Evolutionary conservation across 2,329 filamentous ascomycete species (phyloP), one percentile per base, ranked within the genome.

Genomic region (Rhytidhysteron rufulum): DNA sequence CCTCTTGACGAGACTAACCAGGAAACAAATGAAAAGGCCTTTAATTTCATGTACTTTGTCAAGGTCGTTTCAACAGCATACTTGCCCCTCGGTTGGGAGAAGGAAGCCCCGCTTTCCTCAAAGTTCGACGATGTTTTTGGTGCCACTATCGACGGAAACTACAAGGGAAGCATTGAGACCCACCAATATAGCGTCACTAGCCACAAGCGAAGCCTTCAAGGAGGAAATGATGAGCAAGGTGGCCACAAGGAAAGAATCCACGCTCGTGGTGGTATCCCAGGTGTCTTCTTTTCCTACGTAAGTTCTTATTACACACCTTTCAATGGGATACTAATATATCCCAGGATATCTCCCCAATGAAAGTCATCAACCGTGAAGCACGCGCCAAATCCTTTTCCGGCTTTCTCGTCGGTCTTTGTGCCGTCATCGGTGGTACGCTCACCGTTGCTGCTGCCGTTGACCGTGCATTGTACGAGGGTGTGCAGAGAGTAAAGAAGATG

Each of bases 41-140:
- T 78, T 75, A 98, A 96, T 73, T 98, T 84, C 68, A 95, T 97
- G 88, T 98, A 98, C 74, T 98, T 98, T 68, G 78, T 98, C 68
- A 98, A 98, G 75, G 93, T 98, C 42, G 93, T 98, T 22, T 88
- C 87, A 3, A 98, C 93, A 2, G 91, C 89, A 1, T 98, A 97
- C 65, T 78, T 97, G 19, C 89, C 93, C 2, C 78, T 98, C 2
- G 89, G 89, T 48, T 95, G 88, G 88, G 83, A 89, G 60, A 80
- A 81, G 55, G 53, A 65, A 21, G 57, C 65, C 21, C 56, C 65
- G 15, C 50, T 59, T 11, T 55, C 62, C 18, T 31, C 37, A 10
- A 59, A 68, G 37, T 68, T 78, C 38, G 73, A 83, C 34, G 71
- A 77, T 34, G 69, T 79, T 10, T 80, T 64, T 13, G 62, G 61